These are phyloP conservation scores for Sorghum bicolor DNA, from an alignment of 176 grass and related monocot species.

Conservation along the genomic window DNA sequence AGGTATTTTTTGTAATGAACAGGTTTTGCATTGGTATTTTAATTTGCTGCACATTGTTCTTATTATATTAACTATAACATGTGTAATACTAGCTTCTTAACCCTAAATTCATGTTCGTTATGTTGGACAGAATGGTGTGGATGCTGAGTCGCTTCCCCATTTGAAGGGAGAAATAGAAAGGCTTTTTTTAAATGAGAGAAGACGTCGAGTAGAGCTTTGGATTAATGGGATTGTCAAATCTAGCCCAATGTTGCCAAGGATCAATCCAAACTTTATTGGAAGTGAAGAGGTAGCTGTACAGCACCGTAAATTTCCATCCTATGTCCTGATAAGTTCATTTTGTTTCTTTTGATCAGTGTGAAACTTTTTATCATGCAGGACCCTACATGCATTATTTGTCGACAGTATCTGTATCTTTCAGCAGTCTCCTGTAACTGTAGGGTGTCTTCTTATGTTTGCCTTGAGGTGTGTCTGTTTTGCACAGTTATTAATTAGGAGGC, in stretches of 20 bases:
- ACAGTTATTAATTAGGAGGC: neutral
- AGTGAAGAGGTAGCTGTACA: conserved; percentile 72
- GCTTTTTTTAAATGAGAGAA: conserved; percentile 70
- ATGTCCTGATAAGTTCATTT: conserved; percentile 1
- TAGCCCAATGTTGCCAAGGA: conserved; percentile 53
- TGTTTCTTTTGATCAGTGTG: conserved; percentile 23
- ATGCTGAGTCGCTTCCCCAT: conserved; percentile 51
- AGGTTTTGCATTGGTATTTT: conserved; percentile 13
- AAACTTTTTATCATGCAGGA: conserved; percentile 61
- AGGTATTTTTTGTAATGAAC: neutral
- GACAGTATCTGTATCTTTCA: conserved; percentile 90
- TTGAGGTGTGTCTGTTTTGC: conserved; percentile 51
- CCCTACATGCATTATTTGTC: conserved; percentile 81
- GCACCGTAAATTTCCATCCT: neutral
- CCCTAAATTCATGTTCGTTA: neutral
- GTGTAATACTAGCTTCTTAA: neutral
- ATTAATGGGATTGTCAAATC: conserved; percentile 73
- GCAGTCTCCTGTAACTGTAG: conserved; percentile 73
- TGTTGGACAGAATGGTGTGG: conserved; percentile 53
- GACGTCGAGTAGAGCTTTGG: conserved; percentile 73
- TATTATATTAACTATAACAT: conserved; percentile 8
- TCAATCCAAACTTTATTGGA: conserved; percentile 63
- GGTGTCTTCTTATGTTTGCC: conserved; percentile 68
- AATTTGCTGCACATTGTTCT: conserved; percentile 20
- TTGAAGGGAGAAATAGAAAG: conserved; percentile 75